These are phyloP conservation scores for Colletotrichum lupini DNA, from an alignment of 2,329 filamentous ascomycete genomes.

Conservation along the genomic window DNA sequence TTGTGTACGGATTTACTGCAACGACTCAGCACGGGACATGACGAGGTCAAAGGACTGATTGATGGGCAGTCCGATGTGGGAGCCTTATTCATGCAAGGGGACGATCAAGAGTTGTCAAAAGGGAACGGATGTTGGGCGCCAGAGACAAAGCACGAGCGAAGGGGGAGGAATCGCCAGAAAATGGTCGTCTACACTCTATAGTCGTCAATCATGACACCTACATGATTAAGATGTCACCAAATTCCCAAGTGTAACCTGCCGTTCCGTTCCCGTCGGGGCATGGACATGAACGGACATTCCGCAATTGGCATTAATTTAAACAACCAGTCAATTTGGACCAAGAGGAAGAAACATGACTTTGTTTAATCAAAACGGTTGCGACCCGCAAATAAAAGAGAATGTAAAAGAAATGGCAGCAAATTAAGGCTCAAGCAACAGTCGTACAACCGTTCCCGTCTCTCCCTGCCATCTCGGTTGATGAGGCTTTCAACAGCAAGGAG, in stretches of 20 bases:
- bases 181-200: neutral
- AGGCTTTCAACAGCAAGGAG: constrained; percentile 17
- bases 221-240: neutral
- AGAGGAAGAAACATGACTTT: neutral
- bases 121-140: constrained; percentile 7
- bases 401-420: neutral
- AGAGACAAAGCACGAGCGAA: neutral
- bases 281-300: neutral
- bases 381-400: neutral
- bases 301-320: neutral
- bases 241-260: neutral
- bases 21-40: neutral
- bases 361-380: neutral
- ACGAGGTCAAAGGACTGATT: constrained; percentile 8
- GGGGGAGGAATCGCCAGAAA: neutral
- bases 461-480: constrained; percentile 29
- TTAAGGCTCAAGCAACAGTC: neutral
- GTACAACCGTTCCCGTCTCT: neutral
- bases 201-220: constrained; percentile 5
- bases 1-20: neutral
- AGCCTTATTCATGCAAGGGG: constrained; percentile 31
- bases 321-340: neutral
- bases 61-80: constrained; percentile 19
- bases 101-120: constrained; percentile 22
- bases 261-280: constrained; percentile 13